Percentiles rank a stretch among this genome's conserved stretches.
These are phyloP conservation scores for Penicillium sp. DNA, from an alignment of 2,329 filamentous ascomycete species.

Conservation along the genomic window DNA sequence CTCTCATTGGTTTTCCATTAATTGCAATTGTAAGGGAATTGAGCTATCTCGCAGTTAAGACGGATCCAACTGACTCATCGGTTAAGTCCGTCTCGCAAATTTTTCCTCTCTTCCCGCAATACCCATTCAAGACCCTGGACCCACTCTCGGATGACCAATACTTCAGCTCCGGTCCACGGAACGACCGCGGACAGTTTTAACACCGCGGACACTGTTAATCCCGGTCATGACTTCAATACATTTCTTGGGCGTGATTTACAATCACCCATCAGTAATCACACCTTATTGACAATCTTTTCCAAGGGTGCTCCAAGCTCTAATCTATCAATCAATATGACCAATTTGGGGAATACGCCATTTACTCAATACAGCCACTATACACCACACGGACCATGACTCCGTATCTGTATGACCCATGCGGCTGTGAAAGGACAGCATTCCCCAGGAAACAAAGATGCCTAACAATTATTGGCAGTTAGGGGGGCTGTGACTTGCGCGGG, in stretches of 20 bases:
- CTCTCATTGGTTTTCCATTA: neutral
- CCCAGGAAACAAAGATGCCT: neutral
- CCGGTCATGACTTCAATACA: neutral
- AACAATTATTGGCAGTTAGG: neutral
- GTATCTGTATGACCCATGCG: neutral
- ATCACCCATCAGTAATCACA: neutral
- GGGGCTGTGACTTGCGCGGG: neutral
- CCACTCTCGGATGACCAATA: conserved; percentile 7
- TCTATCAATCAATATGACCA: neutral
- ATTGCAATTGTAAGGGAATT: neutral
- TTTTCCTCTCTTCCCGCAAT: neutral
- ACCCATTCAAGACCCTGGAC: conserved; percentile 1
- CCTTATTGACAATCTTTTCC: neutral
- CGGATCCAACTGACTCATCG: conserved; percentile 1
- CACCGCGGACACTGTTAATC: neutral
- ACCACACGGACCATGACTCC: neutral
- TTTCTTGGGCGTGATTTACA: neutral
- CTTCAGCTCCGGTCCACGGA: neutral
- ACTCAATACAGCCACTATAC: neutral
- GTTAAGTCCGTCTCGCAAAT: conserved; percentile 5
- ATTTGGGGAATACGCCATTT: neutral
- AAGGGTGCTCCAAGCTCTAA: neutral
- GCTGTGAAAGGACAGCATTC: conserved; percentile 1
- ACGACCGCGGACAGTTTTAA: neutral
- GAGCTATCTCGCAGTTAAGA: neutral